A percentile compares a stretch with the other conserved stretches of the same genome.
Conservation (phyloP, 2,329 filamentous ascomycete genomes). For the Colletotrichum sp. region DNA sequence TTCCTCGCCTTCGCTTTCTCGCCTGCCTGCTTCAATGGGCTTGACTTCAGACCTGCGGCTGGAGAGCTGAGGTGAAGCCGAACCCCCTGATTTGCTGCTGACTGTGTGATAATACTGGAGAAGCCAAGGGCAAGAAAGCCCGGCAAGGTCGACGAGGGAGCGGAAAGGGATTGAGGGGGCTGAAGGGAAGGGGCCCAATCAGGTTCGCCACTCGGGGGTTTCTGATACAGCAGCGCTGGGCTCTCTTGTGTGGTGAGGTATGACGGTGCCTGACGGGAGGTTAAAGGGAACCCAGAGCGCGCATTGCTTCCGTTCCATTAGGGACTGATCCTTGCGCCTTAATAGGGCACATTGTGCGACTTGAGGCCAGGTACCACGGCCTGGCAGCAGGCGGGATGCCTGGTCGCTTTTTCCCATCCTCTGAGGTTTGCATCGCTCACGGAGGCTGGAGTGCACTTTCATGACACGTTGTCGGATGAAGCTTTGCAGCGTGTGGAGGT, state of each 20-base stretch:
- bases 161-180: background rate
- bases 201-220: background rate
- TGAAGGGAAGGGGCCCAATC: background rate
- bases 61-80: background rate
- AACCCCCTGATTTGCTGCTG: background rate
- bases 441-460: background rate
- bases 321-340: slow-evolving; percentile 3
- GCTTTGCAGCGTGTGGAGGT: background rate
- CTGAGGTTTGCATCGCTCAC: background rate
- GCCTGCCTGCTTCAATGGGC: background rate
- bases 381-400: slow-evolving; percentile 2
- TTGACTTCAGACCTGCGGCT: background rate
- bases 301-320: background rate
- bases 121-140: background rate
- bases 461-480: background rate
- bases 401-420: background rate
- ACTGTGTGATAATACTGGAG: slow-evolving; percentile 5
- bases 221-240: slow-evolving; percentile 5
- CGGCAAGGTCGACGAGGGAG: background rate
- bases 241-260: background rate
- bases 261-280: background rate
- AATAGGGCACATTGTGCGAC: slow-evolving; percentile 4
- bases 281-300: background rate
- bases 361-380: background rate
- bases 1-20: background rate